Conservation (phyloP, 768 basidiomycete genomes). For the Boletus bicolor region DNA sequence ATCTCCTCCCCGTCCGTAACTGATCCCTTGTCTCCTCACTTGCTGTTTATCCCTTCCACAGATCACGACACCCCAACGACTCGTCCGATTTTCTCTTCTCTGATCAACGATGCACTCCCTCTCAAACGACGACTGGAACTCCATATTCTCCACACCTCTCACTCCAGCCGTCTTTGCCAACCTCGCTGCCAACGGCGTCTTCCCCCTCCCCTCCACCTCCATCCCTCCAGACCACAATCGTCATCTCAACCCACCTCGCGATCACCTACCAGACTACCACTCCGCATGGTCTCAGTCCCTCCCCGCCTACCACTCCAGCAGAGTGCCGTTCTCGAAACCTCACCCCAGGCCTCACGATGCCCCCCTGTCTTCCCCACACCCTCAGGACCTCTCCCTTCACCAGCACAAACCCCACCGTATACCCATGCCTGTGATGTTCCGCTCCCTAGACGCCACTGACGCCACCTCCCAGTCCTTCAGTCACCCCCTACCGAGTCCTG, state of each 20-base stretch:
- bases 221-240: slow-evolving; percentile 33
- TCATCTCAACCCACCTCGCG: slow-evolving; percentile 17
- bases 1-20: neutral
- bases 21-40: neutral
- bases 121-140: slow-evolving; percentile 46
- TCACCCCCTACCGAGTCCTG: slow-evolving; percentile 15
- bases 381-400: slow-evolving; percentile 7
- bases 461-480: slow-evolving; percentile 16
- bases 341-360: slow-evolving; percentile 27
- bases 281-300: slow-evolving; percentile 26
- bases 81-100: neutral
- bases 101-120: slow-evolving; percentile 28
- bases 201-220: slow-evolving; percentile 34
- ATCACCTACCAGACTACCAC: slow-evolving; percentile 15
- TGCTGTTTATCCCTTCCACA: too few relatives aligned
- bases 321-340: slow-evolving; percentile 31
- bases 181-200: slow-evolving; percentile 57
- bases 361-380: slow-evolving; percentile 12
- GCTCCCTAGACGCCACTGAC: slow-evolving; percentile 1
- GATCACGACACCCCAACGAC: neutral
- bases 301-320: slow-evolving; percentile 21
- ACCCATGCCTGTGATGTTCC: slow-evolving; percentile 3
- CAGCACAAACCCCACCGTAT: slow-evolving; percentile 20
- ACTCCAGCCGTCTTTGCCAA: slow-evolving; percentile 59
- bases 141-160: slow-evolving; percentile 59